These are phyloP conservation scores for Sequoiadendron giganteum DNA, from an alignment of 75 land plant genomes.

Conservation along the genomic window DNA sequence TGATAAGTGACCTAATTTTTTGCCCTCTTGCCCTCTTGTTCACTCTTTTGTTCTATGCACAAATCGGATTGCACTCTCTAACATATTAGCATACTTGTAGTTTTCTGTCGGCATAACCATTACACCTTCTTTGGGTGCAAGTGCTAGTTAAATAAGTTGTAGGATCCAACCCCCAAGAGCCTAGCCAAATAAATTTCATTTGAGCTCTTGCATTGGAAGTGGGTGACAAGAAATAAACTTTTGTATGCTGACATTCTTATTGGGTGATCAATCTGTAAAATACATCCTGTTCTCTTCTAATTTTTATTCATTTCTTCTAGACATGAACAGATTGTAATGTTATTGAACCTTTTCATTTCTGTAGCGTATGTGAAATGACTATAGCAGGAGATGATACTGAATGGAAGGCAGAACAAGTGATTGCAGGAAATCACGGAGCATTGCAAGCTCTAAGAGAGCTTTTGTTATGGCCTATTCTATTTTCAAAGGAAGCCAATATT, in stretches of 20 bases:
- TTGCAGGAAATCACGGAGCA: constrained; percentile 65
- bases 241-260: background rate
- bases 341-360: background rate
- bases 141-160: too few relatives aligned
- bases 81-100: too few relatives aligned
- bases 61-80: too few relatives aligned
- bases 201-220: too few relatives aligned
- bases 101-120: too few relatives aligned
- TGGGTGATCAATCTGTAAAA: background rate
- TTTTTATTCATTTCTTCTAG: background rate
- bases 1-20: too few relatives aligned
- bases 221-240: background rate
- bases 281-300: background rate
- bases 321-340: background rate
- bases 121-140: too few relatives aligned
- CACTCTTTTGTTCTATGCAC: too few relatives aligned
- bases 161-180: too few relatives aligned
- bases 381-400: background rate
- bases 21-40: too few relatives aligned
- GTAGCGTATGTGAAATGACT: background rate
- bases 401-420: constrained; percentile 58
- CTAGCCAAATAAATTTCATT: too few relatives aligned
- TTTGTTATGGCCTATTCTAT: constrained; percentile 58
- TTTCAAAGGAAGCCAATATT: constrained; percentile 43
- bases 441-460: constrained; percentile 77